Conservation (phyloP, 148 eudicot genomes). For the Simmondsia chinensis region DNA sequence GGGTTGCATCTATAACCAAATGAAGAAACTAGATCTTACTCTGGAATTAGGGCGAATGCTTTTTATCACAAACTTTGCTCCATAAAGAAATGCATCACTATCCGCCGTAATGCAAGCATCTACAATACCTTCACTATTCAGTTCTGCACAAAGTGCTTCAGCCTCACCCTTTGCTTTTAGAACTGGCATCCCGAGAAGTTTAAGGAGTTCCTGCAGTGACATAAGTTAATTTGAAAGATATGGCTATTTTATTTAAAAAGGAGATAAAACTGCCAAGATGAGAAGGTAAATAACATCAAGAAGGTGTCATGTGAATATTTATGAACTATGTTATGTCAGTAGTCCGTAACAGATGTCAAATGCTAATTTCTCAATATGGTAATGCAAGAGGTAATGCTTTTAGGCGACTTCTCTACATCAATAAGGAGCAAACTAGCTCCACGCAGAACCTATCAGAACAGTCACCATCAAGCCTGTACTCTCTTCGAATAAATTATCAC, state of each 20-base stretch:
- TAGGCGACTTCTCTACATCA: too few species aligned
- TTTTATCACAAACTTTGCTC: slow-evolving; percentile 79
- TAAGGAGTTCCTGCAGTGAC: slow-evolving; percentile 60
- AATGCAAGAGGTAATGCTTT: too few species aligned
- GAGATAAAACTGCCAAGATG: too few species aligned
- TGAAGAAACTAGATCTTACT: slow-evolving; percentile 23
- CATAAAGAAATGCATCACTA: slow-evolving; percentile 86
- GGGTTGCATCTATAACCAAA: not conserved
- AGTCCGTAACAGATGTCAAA: too few species aligned
- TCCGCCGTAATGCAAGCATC: slow-evolving; percentile 97
- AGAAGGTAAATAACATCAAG: too few species aligned
- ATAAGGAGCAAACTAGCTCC: too few species aligned
- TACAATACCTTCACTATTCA: slow-evolving; percentile 70
- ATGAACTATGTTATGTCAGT: too few species aligned
- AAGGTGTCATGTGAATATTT: too few species aligned
- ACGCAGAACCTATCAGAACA: too few species aligned
- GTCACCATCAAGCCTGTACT: too few species aligned
- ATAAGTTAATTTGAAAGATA: not conserved
- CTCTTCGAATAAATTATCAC: too few species aligned
- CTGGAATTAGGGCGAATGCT: slow-evolving; percentile 54
- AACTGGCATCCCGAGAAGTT: slow-evolving; percentile 87
- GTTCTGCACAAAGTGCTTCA: slow-evolving; percentile 89
- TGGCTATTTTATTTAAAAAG: not conserved
- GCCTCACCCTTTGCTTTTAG: slow-evolving; percentile 78
- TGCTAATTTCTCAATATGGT: too few species aligned